phyloP scores from a whole-genome alignment of 1,284 basidiomycete species.

The Singerocomus inundabilis region DNA sequence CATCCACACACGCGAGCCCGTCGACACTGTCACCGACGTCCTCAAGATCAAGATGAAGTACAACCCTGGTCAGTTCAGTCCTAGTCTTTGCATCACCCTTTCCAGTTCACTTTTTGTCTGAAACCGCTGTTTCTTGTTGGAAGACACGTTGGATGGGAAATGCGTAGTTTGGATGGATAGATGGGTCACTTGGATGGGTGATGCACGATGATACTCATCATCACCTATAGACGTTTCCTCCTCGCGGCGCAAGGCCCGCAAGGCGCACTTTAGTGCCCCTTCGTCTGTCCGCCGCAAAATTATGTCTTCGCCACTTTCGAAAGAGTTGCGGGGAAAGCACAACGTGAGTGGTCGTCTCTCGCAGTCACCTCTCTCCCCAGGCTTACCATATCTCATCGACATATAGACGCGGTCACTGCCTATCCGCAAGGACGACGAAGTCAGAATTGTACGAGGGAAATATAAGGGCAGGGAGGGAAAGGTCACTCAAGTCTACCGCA shows the following conservation, averaged over 20 bases:
- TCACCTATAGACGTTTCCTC: constrained; percentile 70
- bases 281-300: constrained; percentile 95
- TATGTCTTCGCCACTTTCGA: constrained; percentile 94
- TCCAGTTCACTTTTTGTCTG: constrained; percentile 16
- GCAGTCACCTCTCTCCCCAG: background rate
- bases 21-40: constrained; percentile 42
- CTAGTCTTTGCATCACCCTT: constrained; percentile 3
- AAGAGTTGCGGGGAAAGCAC: constrained; percentile 93
- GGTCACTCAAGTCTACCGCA: constrained; percentile 96
- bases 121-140: constrained; percentile 21
- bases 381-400: background rate
- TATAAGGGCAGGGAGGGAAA: constrained; percentile 99
- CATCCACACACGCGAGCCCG: constrained; percentile 18
- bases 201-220: constrained; percentile 25
- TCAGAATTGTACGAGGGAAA: constrained; percentile 93
- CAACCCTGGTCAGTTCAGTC: constrained; percentile 65
- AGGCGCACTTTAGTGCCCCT: constrained; percentile 93
- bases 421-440: constrained; percentile 98
- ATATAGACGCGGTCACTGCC: constrained; percentile 85
- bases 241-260: constrained; percentile 94
- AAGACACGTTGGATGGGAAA: constrained; percentile 54
- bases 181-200: constrained; percentile 29
- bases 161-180: constrained; percentile 42
- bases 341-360: constrained; percentile 60
- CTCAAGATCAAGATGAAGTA: constrained; percentile 78